Conservation (phyloP, 768 basidiomycete species). For the Kwoniella botswanensis region DNA sequence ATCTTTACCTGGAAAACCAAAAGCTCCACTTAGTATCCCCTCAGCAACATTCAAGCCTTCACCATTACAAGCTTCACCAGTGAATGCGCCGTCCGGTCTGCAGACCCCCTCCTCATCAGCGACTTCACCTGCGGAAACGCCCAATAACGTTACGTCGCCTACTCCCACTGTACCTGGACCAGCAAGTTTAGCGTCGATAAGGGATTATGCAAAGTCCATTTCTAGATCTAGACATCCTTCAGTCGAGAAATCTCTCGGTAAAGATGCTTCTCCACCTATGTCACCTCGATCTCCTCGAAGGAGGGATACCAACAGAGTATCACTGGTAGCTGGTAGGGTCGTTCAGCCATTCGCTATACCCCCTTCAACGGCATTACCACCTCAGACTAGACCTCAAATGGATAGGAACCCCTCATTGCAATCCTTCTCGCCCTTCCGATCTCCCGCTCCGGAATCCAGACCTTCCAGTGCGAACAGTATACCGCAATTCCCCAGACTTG, state of each 20-base stretch:
- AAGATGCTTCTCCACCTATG: conserved; percentile 35
- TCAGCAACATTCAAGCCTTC: conserved; percentile 44
- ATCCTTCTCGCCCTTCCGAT: conserved; percentile 55
- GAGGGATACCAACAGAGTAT: conserved; percentile 46
- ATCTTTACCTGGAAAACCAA: conserved; percentile 15
- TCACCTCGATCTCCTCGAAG: conserved; percentile 45
- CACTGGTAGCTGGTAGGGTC: conserved; percentile 53
- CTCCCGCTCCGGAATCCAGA: conserved; percentile 28
- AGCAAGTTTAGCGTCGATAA: conserved; percentile 38
- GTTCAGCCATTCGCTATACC: conserved; percentile 56
- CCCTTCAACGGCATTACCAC: conserved; percentile 49
- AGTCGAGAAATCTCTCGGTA: conserved; percentile 16
- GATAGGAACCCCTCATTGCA: conserved; percentile 41
- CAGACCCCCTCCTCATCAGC: conserved; percentile 13
- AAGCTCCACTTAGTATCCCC: conserved; percentile 15
- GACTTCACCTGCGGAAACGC: conserved; percentile 29
- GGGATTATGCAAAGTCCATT: conserved; percentile 39
- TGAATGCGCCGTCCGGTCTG: conserved; percentile 22
- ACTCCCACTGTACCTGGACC: conserved; percentile 18
- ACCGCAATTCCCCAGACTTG: conserved; percentile 39
- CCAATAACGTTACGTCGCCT: conserved; percentile 6
- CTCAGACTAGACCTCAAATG: conserved; percentile 17
- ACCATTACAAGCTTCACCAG: conserved; percentile 44
- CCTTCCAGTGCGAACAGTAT: conserved; percentile 13
- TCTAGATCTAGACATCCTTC: conserved; percentile 30